Evolutionary conservation across 257 asterid genomes (phyloP), one percentile per base, ranked within the genome.

Genomic region (Euphrasia confusa): DNA sequence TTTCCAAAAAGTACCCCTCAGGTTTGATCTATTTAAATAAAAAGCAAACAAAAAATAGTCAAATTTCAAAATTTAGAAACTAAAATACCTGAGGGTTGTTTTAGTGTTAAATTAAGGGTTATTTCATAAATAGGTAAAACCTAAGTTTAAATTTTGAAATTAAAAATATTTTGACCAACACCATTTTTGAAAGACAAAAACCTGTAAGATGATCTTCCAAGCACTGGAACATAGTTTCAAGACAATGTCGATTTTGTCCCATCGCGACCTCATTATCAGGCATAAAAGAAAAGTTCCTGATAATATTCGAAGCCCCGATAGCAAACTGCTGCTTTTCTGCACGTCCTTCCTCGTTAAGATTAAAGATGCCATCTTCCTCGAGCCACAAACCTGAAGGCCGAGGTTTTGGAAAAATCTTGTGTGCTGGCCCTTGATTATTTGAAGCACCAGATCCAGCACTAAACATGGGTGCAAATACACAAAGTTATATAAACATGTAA

Each of bases 261-360:
- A 86, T 83, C 6, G 82, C 78, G 39, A 79, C 74, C 75, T 83
- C 95, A 69, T 86, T 86, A 39, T 86, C 90, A 17, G 95, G 79
- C 95, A 86, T 83, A 70, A 86, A 86, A 33, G 95, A 83, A 49
- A 86, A 86, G 82, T 86, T 86, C 37, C 95, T 82, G 50, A 86
- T 68, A 71, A 83, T 76, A 66, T 86, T 86, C 40, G 95, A 86
- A 61, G 88, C 95, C 58, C 83, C 88, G 45, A 83, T 83, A 64
- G 90, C 88, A 72, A 77, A 79, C 42, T 75, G 79, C 70, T 79
- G 86, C 79, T 86, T 86, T 71, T 83, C 95, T 60, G 79, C 74
- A 15, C 85, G 76, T 50, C 83, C 90, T 76, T 78, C 94, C 64
- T 80, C 94, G 52, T 80, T 83, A 65, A 80, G 71, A 69, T 85